Conservation (phyloP, 768 basidiomycete species). For the Steccherinum ochraceum region DNA sequence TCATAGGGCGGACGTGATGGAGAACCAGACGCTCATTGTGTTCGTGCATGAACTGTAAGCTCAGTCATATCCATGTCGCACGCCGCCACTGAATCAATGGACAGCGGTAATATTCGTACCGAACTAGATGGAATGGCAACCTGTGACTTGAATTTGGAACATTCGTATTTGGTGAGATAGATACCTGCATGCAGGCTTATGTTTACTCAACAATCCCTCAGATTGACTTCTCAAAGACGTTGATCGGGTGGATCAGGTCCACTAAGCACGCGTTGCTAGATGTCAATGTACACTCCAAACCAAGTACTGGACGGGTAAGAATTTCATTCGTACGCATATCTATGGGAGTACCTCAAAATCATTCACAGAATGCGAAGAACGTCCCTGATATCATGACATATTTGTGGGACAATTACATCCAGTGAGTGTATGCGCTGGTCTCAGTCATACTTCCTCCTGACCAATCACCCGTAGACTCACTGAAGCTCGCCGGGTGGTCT, state of each 20-base stretch:
- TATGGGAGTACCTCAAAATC: no score
- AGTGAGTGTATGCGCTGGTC: conserved; percentile 43
- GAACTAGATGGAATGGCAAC: conserved; percentile 70
- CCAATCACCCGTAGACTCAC: conserved; percentile 76
- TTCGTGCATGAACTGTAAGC: conserved; percentile 95
- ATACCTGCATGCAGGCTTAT: background rate
- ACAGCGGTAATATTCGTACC: conserved; percentile 81
- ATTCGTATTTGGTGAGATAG: conserved; percentile 68
- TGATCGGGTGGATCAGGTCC: conserved; percentile 69
- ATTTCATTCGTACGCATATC: background rate
- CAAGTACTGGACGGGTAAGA: conserved; percentile 31
- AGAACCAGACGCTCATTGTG: conserved; percentile 71
- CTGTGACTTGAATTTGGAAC: conserved; percentile 71
- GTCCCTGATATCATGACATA: conserved; percentile 65
- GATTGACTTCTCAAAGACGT: conserved; percentile 79
- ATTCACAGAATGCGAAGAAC: no score
- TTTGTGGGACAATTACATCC: conserved; percentile 95
- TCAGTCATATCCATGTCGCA: background rate
- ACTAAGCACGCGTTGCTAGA: conserved; percentile 76
- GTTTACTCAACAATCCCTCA: conserved; percentile 24
- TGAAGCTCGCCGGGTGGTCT: conserved; percentile 60
- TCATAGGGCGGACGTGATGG: conserved; percentile 75
- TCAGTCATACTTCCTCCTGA: background rate
- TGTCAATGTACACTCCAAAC: conserved; percentile 75
- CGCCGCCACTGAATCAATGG: conserved; percentile 1